Base-by-base conservation (phyloP, 164 flowering plant genomes). In the Dillenia turbinata region DNA sequence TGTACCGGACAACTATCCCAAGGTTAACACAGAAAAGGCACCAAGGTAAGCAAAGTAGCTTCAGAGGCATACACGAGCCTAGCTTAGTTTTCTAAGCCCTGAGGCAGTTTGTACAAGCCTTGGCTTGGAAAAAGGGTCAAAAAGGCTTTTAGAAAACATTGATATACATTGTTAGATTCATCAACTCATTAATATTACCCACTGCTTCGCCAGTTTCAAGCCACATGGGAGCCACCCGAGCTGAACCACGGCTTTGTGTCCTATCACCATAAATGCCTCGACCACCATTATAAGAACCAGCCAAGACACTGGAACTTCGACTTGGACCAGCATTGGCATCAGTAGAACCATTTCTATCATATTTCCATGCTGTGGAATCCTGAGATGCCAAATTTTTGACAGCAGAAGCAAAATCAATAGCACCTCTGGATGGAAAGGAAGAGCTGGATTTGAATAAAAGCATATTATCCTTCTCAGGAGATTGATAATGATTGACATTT, bases 121-220 rank as follows among this genome's bases (percentile, higher is more conserved):
- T 33, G 40, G 40, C 40, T 33, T 33, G 40, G 40, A 33, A 33
- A 33, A 33, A 17, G 19, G 40, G 12, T 11, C 57, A 45, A 17
- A 45, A 64, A 68, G 55, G 44, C 44, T 10, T 44, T 44, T 58
- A 12, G 51, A 43, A 47, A 68, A 72, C 16, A 60, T 57, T 66
- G 49, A 26, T 52, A 68, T 54, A 56, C 17, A 56, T 69, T 33
- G 57, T 19, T 52, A 68, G 56, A 44, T 54, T 57, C 24, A 58
- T 69, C 24, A 55, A 69, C 62, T 55, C 24, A 67, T 54, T 52
- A 77, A 73, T 45, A 75, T 87, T 95, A 95, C 99, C 99, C 58
- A 92, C 96, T 67, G 96, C 86, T 63, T 95, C 99, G 63, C 99
- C 99, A 57, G 95, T 95, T 70, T 95, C 98, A 66, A 95, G 91